Base-by-base conservation (phyloP, 2,329 filamentous ascomycete genomes). In the Elsinoe fawcettii region DNA sequence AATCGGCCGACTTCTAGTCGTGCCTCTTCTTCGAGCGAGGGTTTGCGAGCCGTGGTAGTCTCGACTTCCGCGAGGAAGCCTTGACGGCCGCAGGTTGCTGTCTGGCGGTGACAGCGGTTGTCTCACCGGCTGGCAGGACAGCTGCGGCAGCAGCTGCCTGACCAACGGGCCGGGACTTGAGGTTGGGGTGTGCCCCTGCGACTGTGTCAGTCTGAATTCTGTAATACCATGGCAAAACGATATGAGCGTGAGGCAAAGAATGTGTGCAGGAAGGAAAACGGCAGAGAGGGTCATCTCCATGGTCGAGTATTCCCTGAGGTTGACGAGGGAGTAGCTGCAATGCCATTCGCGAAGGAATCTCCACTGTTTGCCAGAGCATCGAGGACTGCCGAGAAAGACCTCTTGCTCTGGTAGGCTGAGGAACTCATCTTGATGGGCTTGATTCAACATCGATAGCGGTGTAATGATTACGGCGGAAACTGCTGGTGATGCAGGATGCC, bases 61-160 rank as follows among this genome's bases (percentile, higher is more conserved):
- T 6, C 20, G 41, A 46, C 41, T 46, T 46, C 41, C 41, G 16
- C 11, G n/a, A 22, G 41, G 41, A 46, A 46, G 41, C 41, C 41
- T 23, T 22, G 41, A 46, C 41, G 41, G 41, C 18, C 32, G 25
- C 34, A 11, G 49, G 16, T 53, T 39, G 49, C 25, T 34, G 49
- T 23, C 34, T 37, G 20, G 49, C 32, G 49, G 34, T 34, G 25
- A 25, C 20, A 37, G 49, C 32, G 11, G 11, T 53, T 20, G 49
- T 18, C 49, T 11, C 25, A 18, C 32, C 30, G 32, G 30, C 14
- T 37, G 32, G 49, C 16, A 37, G 30, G 34, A 36, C 30, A 53
- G 14, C 34, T 53, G 49, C 39, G 49, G 49, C 49, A 53, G 49
- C 49, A 53, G 34, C 14, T 53, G 49, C 34, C 49, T 53, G 32